Base-by-base conservation (phyloP, 2,329 filamentous ascomycete genomes). In the Mollisiaceae sp. region DNA sequence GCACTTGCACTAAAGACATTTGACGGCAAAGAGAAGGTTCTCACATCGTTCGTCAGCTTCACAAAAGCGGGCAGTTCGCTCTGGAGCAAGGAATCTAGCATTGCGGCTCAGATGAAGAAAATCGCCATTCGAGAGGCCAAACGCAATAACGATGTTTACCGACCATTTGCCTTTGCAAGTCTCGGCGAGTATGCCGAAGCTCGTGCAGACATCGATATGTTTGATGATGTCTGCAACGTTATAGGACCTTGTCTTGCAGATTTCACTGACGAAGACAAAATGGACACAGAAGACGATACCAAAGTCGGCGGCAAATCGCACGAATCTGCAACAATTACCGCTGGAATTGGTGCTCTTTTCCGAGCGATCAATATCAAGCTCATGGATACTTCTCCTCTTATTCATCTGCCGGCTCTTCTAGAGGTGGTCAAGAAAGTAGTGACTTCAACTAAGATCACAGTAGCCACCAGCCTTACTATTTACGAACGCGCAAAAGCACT, bases 1-100 rank as follows among this genome's bases (percentile, higher is more conserved):
- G 88, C 92, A 1, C 79, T 98, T 47, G 86, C 88, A 2, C 88
- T 97, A 14, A 98, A 97, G 82, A 97, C 94, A 0, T 99, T 97
- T 83, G 85, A 91, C 0, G 93, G 93, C 24, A 99, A 99, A 76
- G 93, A 97, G 78, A 89, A 88, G 70, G 86, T 99, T 38, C 82
- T 98, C 2, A 84, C 88, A 52, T 89, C 91, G 6, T 93, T 95
- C 77, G 90, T 93, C 4, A 85, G 88, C 65, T 95, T 98, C 72
- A 88, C 91, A 0, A 84, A 87, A 72, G 87, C 89, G 68, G 86
- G 86, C 0, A 84, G 83, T 69, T 77, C 77, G 8, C 80, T 92
- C 36, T 89, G 88, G 82, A 79, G 81, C 56, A 76, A 77, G 6
- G 85, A 90, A 69, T 67, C 75, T 0, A 74, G 75, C 11, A 78